Conservation (phyloP, 73 alveolate species). For the Symbiodinium natans region DNA sequence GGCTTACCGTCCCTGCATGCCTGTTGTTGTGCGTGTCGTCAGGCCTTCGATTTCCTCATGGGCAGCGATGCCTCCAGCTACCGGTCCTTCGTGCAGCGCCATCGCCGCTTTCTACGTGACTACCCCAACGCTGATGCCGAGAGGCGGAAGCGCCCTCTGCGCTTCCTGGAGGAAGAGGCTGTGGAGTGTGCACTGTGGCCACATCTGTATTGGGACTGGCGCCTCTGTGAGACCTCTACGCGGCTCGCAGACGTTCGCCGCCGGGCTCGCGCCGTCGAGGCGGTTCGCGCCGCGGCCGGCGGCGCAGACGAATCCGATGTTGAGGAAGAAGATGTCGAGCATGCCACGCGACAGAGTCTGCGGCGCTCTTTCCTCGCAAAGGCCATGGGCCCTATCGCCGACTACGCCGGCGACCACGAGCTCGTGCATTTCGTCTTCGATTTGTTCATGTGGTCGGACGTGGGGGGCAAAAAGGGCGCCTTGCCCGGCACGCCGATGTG, state of each 20-base stretch:
- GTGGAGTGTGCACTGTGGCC: constrained; percentile 31
- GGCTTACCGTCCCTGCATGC: not conserved
- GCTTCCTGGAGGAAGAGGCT: not conserved
- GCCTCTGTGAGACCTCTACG: constrained; percentile 13
- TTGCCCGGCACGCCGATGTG: not conserved
- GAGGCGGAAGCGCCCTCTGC: constrained; percentile 2
- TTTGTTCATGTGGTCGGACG: not conserved
- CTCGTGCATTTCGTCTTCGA: constrained; percentile 28
- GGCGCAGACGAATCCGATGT: not conserved
- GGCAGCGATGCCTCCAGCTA: not conserved
- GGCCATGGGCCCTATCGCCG: constrained; percentile 28
- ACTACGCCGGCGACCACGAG: constrained; percentile 13
- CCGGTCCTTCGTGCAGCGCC: not conserved
- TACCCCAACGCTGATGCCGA: not conserved
- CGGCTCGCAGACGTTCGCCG: not conserved
- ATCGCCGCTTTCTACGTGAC: not conserved
- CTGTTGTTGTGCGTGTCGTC: not conserved
- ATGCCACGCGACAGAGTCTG: not conserved
- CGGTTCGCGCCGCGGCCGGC: not conserved
- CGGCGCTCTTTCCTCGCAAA: not conserved
- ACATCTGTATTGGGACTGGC: not conserved
- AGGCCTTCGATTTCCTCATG: constrained; percentile 1
- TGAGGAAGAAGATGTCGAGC: not conserved
- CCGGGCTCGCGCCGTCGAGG: not conserved
- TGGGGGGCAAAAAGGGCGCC: constrained; percentile 19